Evolutionary conservation across 2,329 filamentous ascomycete species (phyloP), one percentile per base, ranked within the genome.

Genomic region (Aspergillus tamarii): DNA sequence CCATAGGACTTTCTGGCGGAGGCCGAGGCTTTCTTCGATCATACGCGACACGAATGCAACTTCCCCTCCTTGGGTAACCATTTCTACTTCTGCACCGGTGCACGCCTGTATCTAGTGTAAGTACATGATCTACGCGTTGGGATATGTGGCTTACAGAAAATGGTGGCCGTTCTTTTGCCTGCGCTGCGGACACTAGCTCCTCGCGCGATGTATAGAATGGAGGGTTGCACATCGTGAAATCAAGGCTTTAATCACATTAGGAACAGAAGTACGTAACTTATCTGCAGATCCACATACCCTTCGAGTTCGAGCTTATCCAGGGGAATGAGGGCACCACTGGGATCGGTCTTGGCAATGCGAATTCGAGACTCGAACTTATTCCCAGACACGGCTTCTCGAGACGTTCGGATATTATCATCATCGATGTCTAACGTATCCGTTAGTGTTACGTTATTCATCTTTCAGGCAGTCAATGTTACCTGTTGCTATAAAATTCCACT

Each of bases 181-280:
- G 76, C 0, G 91, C 90, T 1, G 89, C 90, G 4, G 82, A 79
- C 3, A 84, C 69, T 77, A 97, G 86, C 57, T 96, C 93, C 6
- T 84, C 78, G 3, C 85, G 80, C 0, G 91, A 93, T n/a, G 83
- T 78, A 81, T 97, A 98, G 80, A 99, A 99, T 0, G 95, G 95
- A 0, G 95, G 95, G 69, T 99, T 99, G 67, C 91, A 94, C 88
- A 98, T 96, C 63, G 87, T 88, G 75, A 98, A 97, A 74, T 94
- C 89, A 50, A 96, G 82, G 3, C 81, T 83, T 11, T 72, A 23
- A 14, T 59, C 23, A 43, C 57, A 60, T 52, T 68, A 60, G 61
- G 53, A 56, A 56, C 54, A 39, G 59, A 62, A 61, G 46, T 23
- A 36, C 28, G 45, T 14, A 53, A 14, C 3, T 30, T 21, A 28